Percentiles rank a stretch among this genome's conserved stretches.
Evolutionary conservation across 495 filamentous ascomycete species (phyloP).

Genomic region (Penicillium tannophilum): DNA sequence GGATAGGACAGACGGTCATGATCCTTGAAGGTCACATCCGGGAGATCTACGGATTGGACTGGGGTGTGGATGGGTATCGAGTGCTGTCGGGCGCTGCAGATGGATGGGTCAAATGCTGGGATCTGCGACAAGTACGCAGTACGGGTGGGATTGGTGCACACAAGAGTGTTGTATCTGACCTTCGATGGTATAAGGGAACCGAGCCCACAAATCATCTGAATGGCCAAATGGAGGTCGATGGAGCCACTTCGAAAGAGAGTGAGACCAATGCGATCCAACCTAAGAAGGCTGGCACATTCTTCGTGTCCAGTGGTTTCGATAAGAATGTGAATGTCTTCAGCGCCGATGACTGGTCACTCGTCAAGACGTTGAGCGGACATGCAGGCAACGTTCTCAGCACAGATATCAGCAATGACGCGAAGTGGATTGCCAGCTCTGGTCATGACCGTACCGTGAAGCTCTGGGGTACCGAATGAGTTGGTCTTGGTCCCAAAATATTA

Average conservation of each 20-base stretch:
- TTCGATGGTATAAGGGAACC: slow-evolving; percentile 88
- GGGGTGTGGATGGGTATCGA: slow-evolving; percentile 87
- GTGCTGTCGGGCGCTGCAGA: slow-evolving; percentile 89
- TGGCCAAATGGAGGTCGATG: slow-evolving; percentile 60
- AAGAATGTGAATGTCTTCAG: slow-evolving; percentile 95
- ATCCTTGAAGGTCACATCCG: slow-evolving; percentile 92
- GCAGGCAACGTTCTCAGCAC: slow-evolving; percentile 87
- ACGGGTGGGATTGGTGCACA: slow-evolving; percentile 88
- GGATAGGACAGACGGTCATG: slow-evolving; percentile 93
- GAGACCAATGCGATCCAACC: slow-evolving; percentile 38
- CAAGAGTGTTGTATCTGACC: slow-evolving; percentile 85
- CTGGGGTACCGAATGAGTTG: slow-evolving; percentile 81
- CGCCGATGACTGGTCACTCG: slow-evolving; percentile 91
- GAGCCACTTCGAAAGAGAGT: slow-evolving; percentile 30
- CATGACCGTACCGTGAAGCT: slow-evolving; percentile 95
- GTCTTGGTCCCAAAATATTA: neutral
- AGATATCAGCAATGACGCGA: slow-evolving; percentile 80
- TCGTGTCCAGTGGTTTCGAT: slow-evolving; percentile 90
- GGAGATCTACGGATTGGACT: slow-evolving; percentile 89
- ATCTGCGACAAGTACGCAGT: slow-evolving; percentile 83
- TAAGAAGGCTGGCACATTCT: slow-evolving; percentile 81
- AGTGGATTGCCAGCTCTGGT: slow-evolving; percentile 91
- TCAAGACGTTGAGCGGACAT: slow-evolving; percentile 87
- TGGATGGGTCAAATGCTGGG: slow-evolving; percentile 97
- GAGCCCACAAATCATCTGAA: slow-evolving; percentile 65